Evolutionary conservation across 345 rosid species (phyloP), one percentile per base, ranked within the genome.

Genomic region (Corchorus olitorius): DNA sequence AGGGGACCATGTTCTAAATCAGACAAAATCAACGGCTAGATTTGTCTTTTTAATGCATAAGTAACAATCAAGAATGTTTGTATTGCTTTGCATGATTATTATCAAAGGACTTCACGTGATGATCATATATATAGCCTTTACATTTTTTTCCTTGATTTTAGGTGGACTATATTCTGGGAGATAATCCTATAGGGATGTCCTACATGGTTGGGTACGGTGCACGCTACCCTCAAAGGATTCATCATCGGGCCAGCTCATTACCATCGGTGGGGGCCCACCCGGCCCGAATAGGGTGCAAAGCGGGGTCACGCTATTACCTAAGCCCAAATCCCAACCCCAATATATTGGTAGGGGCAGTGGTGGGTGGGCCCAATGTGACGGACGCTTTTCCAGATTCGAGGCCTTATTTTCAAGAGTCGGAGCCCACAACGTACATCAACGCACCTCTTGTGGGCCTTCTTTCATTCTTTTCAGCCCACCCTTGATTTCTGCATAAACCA

Each of bases 121-220:
- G 27, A 27, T 27, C 27, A 27, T 5, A 78, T 76, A 60, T 5
- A 76, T 76, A 59, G 82, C 27, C 27, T 27, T 27, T 27, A 67
- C 11, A 9, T n/a, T 0, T 41, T 55, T 55, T 54, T 8, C 35
- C 8, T 15, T 16, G 8, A 66, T 41, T 39, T 67, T 88, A 95
- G 89, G 99, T 95, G 82, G 97, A 97, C 88, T 97, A 97, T 75
- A 91, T 97, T 53, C 84, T 97, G 2, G 99, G 99, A 41, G 97
- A 94, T 64, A 97, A 97, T 66, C 98, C 99, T 3, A 53, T 89
- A 76, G 74, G 88, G 73, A 87, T 92, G 86, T 97, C 98, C 11
- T 97, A 94, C 91, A 97, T 97, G 97, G 99, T 97, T 34, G 99
- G 95, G 0, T 97, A 92, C 61, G 98, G 99, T 14, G 77, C 80